Evolutionary conservation across 768 basidiomycete species (phyloP).

Genomic region (Mycena kentingensis): DNA sequence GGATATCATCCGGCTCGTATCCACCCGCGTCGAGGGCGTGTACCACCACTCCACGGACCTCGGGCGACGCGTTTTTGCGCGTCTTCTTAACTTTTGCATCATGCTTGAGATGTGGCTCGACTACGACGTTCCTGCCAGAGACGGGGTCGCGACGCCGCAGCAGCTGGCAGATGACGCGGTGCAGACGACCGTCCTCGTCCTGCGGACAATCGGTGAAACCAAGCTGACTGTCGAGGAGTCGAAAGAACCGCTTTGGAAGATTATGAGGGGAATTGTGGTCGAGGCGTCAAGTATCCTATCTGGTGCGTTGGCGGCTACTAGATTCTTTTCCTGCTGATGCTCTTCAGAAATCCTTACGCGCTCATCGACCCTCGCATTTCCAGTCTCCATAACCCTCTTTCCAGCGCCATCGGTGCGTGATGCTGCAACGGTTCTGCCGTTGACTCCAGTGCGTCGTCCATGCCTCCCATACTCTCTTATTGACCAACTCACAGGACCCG

Average conservation of each 20-base stretch:
- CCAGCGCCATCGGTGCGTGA: conserved; percentile 37
- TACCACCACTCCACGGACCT: conserved; percentile 48
- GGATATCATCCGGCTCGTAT: conserved; percentile 54
- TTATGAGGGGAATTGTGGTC: conserved; percentile 40
- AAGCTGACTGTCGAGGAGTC: conserved; percentile 31
- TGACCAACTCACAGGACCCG: conserved; percentile 33
- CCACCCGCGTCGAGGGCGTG: conserved; percentile 52
- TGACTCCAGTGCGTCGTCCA: conserved; percentile 34
- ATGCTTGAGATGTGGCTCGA: conserved; percentile 63
- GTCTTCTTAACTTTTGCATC: conserved; percentile 55
- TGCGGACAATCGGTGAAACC: conserved; percentile 49
- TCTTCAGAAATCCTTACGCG: conserved; percentile 37
- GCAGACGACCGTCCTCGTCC: conserved; percentile 43
- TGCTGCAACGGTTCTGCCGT: conserved; percentile 32
- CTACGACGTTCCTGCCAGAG: conserved; percentile 39
- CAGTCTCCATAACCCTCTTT: conserved; percentile 43
- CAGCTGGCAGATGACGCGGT: conserved; percentile 51
- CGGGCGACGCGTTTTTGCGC: conserved; percentile 50
- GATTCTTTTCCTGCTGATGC: conserved; percentile 3
- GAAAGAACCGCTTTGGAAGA: conserved; percentile 42
- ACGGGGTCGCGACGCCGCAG: conserved; percentile 46
- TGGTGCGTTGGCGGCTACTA: conserved; percentile 35
- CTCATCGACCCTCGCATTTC: conserved; percentile 37
- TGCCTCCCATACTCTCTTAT: conserved; percentile 1
- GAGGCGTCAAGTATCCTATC: conserved; percentile 44